Evolutionary conservation across 139 green algal species (phyloP).

Genomic region (Eudorina sp.): DNA sequence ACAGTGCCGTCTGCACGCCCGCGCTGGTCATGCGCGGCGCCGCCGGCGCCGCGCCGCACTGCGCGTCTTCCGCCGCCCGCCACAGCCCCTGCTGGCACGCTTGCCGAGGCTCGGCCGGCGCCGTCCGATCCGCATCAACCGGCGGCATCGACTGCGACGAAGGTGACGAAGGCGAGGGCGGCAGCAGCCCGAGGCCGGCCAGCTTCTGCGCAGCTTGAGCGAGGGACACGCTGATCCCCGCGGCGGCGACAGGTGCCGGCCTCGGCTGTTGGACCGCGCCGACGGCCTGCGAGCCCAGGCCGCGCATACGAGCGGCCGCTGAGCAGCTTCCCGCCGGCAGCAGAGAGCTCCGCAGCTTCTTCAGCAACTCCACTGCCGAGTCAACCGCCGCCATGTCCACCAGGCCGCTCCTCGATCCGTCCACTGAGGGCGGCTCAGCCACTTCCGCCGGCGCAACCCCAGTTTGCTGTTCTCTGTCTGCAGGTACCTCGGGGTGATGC

Average conservation of each 20-base stretch:
- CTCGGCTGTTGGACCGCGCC: no score
- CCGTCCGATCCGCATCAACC: background rate
- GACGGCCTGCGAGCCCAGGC: no score
- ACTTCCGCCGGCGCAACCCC: no score
- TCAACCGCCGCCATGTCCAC: background rate
- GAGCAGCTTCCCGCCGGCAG: background rate
- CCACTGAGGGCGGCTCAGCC: background rate
- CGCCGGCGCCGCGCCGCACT: background rate
- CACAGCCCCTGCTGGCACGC: background rate
- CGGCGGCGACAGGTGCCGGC: background rate
- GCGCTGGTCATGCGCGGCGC: background rate
- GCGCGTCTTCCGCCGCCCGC: background rate
- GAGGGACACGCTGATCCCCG: background rate
- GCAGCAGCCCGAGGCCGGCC: background rate
- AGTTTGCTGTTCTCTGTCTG: no score
- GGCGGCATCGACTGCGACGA: no score
- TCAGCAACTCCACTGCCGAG: background rate
- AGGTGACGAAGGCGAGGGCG: no score
- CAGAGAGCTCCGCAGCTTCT: slow-evolving; percentile 26
- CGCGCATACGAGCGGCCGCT: background rate
- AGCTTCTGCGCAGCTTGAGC: slow-evolving; percentile 3
- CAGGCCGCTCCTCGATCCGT: background rate
- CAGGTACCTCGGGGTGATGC: background rate
- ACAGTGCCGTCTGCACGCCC: background rate
- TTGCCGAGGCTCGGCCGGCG: background rate